phyloP scores from a whole-genome alignment of 2,329 filamentous ascomycete genomes.

The Parastagonospora avenae region DNA sequence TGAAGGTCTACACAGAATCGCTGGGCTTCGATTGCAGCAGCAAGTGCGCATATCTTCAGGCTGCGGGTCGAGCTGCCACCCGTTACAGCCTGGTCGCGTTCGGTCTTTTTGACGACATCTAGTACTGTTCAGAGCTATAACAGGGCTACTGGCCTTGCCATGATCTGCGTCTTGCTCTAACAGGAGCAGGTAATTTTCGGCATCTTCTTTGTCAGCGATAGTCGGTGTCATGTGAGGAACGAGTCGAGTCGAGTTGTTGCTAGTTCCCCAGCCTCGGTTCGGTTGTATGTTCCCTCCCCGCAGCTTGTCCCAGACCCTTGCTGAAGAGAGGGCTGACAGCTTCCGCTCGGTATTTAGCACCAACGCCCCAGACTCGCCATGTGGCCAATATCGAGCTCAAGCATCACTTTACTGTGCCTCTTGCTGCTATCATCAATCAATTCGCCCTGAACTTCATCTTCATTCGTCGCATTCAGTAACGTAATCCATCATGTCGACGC shows the following conservation, averaged over 20 bases:
- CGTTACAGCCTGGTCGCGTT: no score
- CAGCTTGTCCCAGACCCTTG: constrained; percentile 14
- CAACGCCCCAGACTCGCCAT: constrained; percentile 28
- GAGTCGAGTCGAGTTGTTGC: constrained; percentile 15
- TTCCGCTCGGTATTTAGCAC: constrained; percentile 30
- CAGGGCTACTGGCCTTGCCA: neutral
- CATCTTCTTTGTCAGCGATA: constrained; percentile 1
- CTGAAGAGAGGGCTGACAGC: constrained; percentile 10
- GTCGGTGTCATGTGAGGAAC: constrained; percentile 2
- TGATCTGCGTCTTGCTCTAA: neutral
- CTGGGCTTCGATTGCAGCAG: no score
- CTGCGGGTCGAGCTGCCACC: no score
- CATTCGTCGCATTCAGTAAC: neutral
- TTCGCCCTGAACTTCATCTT: constrained; percentile 4
- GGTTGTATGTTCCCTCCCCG: constrained; percentile 18
- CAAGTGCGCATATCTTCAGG: no score
- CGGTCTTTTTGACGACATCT: no score
- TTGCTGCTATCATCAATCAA: neutral
- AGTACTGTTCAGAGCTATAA: no score
- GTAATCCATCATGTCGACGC: constrained; percentile 35
- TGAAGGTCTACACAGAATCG: no score
- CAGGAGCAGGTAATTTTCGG: constrained; percentile 17
- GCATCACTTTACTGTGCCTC: constrained; percentile 1
- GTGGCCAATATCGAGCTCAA: constrained; percentile 5
- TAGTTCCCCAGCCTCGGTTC: constrained; percentile 23